Percentiles rank a stretch among this genome's conserved stretches.
phyloP scores from a whole-genome alignment of 2,329 filamentous ascomycete species.

The Microdochium bolleyi region DNA sequence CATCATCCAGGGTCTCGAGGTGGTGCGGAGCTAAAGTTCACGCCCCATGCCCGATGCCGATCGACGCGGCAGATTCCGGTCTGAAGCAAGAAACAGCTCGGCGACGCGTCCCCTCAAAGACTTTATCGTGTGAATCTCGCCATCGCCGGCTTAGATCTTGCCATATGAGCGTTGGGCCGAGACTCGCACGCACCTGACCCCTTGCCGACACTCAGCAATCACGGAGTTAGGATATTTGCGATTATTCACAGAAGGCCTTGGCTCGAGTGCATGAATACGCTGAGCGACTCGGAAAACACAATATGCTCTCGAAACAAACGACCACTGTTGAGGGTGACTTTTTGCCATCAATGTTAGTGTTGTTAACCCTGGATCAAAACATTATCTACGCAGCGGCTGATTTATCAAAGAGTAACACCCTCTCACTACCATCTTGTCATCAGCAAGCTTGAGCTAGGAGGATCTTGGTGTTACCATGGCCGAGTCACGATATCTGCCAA shows the following conservation, averaged over 20 bases:
- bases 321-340: not conserved
- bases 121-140: too few relatives aligned
- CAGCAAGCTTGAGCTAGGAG: slow-evolving; percentile 68
- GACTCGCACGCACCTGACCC: too few relatives aligned
- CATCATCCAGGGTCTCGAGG: not conserved
- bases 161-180: too few relatives aligned
- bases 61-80: not conserved
- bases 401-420: slow-evolving; percentile 56
- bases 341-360: not conserved
- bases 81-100: too few relatives aligned
- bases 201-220: too few relatives aligned
- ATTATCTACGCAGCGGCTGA: not conserved
- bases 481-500: slow-evolving; percentile 30
- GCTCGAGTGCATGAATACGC: too few relatives aligned
- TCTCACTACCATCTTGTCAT: slow-evolving; percentile 80
- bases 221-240: too few relatives aligned
- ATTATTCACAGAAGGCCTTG: too few relatives aligned
- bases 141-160: too few relatives aligned
- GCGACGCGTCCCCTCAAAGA: too few relatives aligned
- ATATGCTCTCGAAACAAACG: not conserved
- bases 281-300: not conserved
- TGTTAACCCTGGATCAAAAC: not conserved
- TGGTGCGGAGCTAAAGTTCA: not conserved
- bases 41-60: not conserved
- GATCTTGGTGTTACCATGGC: slow-evolving; percentile 68